Evolutionary conservation across 2,329 filamentous ascomycete species (phyloP), one percentile per base, ranked within the genome.

Genomic region (Pseudogymnoascus sp.): DNA sequence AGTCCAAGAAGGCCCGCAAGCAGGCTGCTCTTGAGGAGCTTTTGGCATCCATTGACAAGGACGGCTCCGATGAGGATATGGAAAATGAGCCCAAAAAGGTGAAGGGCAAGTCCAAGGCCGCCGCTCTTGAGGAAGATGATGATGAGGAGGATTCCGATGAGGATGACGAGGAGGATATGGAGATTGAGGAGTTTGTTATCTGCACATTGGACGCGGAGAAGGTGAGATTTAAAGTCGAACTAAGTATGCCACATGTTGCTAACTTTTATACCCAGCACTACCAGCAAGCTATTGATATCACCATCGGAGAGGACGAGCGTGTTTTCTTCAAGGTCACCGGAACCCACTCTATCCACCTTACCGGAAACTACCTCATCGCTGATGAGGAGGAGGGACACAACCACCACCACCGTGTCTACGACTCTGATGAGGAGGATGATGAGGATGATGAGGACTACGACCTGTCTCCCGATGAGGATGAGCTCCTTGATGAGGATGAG

Each of bases 211-310:
- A 97, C 79, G 90, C 93, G 33, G 87, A 91, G 77, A 90, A 88
- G 81, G 95, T 97, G 87, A 76, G 83, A 74, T 63, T 63, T 65
- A 37, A 63, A 44, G 35, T 64, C 29, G 56, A 60, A 53, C 31
- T 40, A 31, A 46, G 35, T 13, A 2, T 10, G 17, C 11, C 21
- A 59, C 23, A 26, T 15, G 11, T 26, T 26, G 59, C 42, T 61
- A 64, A 65, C 46, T 59, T 68, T 68, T 77, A 72, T 40, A 9
- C 62, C 56, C 72, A 97, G 95, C 86, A 90, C 81, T 96, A 89
- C 83, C 95, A 99, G 79, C 96, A 99, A 79, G 80, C 95, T 59
- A 86, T 99, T 65, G 91, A 99, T 77, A 91, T 99, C 77, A 95
- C 90, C 67, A 86, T 99, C 74, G 87, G 85, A 71, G 90, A 96